Percentiles rank a stretch among this genome's conserved stretches.
Conservation (phyloP, 139 green algal genomes). For the Tetraselmis striata region DNA sequence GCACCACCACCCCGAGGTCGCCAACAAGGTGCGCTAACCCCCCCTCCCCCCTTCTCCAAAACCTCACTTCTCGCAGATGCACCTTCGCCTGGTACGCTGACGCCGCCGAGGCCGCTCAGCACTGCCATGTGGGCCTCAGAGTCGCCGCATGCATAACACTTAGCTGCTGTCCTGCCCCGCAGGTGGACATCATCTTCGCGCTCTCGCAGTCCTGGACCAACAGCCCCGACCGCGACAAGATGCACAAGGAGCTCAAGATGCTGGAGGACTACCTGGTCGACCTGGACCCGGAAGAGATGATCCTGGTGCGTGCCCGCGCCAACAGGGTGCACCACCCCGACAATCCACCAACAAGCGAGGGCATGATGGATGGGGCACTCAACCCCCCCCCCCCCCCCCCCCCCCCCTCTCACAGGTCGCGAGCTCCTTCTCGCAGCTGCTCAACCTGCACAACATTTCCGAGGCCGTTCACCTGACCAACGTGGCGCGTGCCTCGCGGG, state of each 20-base stretch:
- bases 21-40: too few species aligned
- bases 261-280: constrained; percentile 61
- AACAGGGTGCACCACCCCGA: too few species aligned
- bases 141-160: too few species aligned
- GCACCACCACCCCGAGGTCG: constrained; percentile 73
- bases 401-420: constrained; percentile 71
- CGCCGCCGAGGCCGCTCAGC: too few species aligned
- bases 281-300: constrained; percentile 71
- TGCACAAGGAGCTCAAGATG: constrained; percentile 68
- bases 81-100: too few species aligned
- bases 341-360: too few species aligned
- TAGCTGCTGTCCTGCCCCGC: too few species aligned
- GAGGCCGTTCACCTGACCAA: constrained; percentile 53
- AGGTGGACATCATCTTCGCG: constrained; percentile 78
- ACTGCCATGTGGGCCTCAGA: too few species aligned
- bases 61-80: constrained; percentile 1
- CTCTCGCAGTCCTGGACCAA: constrained; percentile 63
- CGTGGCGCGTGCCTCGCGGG: not conserved
- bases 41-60: too few species aligned
- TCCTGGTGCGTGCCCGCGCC: constrained; percentile 80
- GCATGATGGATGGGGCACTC: too few species aligned
- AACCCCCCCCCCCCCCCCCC: too few species aligned
- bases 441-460: constrained; percentile 90
- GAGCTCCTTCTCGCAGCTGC: constrained; percentile 77
- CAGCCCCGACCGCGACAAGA: constrained; percentile 36